These are phyloP conservation scores for Orbilia blumenaviensis DNA, from an alignment of 2,329 filamentous ascomycete genomes.

Conservation along the genomic window DNA sequence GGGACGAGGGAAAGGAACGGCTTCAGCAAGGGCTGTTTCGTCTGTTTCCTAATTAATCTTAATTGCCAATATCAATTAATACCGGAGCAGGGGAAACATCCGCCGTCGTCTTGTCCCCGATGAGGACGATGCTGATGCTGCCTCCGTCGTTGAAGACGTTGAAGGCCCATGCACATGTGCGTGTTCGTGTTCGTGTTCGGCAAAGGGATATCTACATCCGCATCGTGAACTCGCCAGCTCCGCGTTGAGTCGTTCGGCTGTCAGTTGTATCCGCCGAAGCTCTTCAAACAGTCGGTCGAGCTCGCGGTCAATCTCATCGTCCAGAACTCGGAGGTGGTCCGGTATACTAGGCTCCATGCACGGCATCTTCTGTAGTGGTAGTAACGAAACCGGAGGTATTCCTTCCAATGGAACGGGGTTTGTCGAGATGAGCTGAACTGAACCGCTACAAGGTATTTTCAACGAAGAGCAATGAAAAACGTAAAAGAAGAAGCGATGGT, in stretches of 20 bases:
- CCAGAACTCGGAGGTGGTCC: constrained; percentile 19
- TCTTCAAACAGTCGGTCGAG: constrained; percentile 25
- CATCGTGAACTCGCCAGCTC: constrained; percentile 4
- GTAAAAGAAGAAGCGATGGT: not conserved
- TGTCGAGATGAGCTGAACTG: not conserved
- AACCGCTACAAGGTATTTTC: not conserved
- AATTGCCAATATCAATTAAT: too few species aligned
- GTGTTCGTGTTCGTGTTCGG: too few species aligned
- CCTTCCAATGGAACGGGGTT: too few species aligned
- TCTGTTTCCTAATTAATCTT: constrained; percentile 19
- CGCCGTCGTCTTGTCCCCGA: constrained; percentile 1
- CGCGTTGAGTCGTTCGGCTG: constrained; percentile 9
- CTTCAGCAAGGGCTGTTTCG: constrained; percentile 13
- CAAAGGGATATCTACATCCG: not conserved
- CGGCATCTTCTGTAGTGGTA: constrained; percentile 12
- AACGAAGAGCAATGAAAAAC: not conserved
- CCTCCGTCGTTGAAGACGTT: not conserved
- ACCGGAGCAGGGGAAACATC: constrained; percentile 31
- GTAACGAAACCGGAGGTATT: not conserved
- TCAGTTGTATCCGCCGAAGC: constrained; percentile 27
- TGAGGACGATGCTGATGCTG: not conserved
- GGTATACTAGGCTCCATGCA: constrained; percentile 26
- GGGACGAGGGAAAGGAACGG: not conserved
- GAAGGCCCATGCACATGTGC: not conserved
- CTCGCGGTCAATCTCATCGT: constrained; percentile 25